phyloP scores from a whole-genome alignment of 2,329 filamentous ascomycete species.

The Uncinocarpus reesii region DNA sequence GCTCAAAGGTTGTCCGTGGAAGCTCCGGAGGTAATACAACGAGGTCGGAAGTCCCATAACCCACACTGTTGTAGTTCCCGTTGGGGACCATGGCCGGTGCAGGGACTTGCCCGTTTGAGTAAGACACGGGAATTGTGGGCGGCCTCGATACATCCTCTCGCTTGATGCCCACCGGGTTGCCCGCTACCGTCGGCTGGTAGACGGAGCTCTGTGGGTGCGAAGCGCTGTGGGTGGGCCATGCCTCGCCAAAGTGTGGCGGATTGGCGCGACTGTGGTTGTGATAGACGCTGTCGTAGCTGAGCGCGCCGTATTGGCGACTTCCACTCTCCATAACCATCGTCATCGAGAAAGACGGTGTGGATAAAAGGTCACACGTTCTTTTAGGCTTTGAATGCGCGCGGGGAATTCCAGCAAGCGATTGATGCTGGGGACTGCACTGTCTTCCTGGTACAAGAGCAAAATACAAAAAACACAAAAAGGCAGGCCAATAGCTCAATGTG shows the following conservation, averaged over 20 bases:
- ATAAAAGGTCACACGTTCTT: no score
- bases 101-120: slow-evolving; percentile 61
- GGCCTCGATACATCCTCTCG: slow-evolving; percentile 44
- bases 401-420: no score
- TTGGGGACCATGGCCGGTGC: slow-evolving; percentile 59
- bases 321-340: slow-evolving; percentile 91
- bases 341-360: slow-evolving; percentile 48
- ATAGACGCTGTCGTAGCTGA: slow-evolving; percentile 74
- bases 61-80: slow-evolving; percentile 55
- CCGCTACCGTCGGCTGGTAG: slow-evolving; percentile 49
- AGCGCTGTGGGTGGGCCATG: slow-evolving; percentile 58
- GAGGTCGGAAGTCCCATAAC: slow-evolving; percentile 54
- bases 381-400: no score
- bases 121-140: slow-evolving; percentile 57
- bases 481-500: slow-evolving; percentile 4
- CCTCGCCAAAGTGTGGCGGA: slow-evolving; percentile 73
- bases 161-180: slow-evolving; percentile 48
- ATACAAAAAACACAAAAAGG: no score
- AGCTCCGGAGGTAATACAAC: slow-evolving; percentile 67
- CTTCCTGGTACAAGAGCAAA: background rate
- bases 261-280: slow-evolving; percentile 53
- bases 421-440: background rate
- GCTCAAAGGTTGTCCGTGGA: slow-evolving; percentile 62
- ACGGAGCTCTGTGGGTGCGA: slow-evolving; percentile 54
- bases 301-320: slow-evolving; percentile 66